Evolutionary conservation across 164 flowering plant species (phyloP).

Genomic region (Magnolia changhungtana): DNA sequence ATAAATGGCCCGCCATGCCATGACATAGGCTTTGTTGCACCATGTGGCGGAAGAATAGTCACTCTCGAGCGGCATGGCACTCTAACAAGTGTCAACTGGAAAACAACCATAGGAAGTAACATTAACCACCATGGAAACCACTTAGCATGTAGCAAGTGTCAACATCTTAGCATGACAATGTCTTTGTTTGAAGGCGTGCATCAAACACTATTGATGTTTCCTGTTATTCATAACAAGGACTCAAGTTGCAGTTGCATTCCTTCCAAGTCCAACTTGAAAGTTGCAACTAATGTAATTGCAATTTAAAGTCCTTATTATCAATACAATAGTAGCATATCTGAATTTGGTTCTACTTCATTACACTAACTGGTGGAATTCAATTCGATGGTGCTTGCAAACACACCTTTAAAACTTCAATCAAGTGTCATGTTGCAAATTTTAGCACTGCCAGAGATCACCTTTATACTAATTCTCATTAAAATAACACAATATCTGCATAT

Average conservation of each 20-base stretch:
- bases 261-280: no score
- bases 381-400: no score
- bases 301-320: no score
- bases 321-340: no score
- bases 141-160: background rate
- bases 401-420: no score
- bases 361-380: no score
- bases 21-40: background rate
- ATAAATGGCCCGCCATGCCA: background rate
- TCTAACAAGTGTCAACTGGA: background rate
- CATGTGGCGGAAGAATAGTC: background rate
- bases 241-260: no score
- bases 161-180: background rate
- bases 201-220: background rate
- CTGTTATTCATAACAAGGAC: background rate
- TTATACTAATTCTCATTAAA: background rate
- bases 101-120: background rate
- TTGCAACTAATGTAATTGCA: no score
- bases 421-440: no score
- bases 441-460: background rate
- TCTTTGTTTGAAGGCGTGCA: background rate
- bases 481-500: background rate
- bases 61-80: background rate
- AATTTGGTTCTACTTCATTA: no score
- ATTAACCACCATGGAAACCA: background rate